Evolutionary conservation across 2,329 filamentous ascomycete species (phyloP), one percentile per base, ranked within the genome.

Genomic region (Aureobasidium mangrovei): DNA sequence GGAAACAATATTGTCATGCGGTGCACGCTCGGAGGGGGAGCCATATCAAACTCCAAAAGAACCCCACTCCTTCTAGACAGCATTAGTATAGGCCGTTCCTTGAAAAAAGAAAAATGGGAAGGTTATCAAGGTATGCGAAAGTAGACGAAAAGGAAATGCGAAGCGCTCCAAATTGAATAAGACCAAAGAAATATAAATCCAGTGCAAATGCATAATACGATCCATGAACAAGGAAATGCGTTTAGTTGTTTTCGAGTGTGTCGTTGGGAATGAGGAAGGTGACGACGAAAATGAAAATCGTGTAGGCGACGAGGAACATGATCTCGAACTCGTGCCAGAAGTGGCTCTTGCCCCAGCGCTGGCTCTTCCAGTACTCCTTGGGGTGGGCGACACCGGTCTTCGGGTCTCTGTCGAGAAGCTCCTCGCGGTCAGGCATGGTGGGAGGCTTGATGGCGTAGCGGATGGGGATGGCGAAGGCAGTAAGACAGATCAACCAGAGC

Each of bases 381-480:
- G 78, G 78, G 58, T 78, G 72, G 2, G 76, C 77, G n/a, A 80
- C 72, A 24, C 73, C 71, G 4, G 77, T 79, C 67, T 78, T 77
- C 32, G 72, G 65, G 61, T 84, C 80, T 7, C 80, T 72, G 4
- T 72, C 67, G 42, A 84, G 68, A 10, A 84, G 67, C 4, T 80
- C 73, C 62, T 82, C 77, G 12, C 81, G 74, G 32, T 81, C 76
- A 0, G 80, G 78, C 69, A 81, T 75, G 3, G 63, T 67, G 0
- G 82, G 82, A 0, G 82, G 82, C 59, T 77, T 77, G 53, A 84
- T 77, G 27, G 80, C 78, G 62, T 85, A 85, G 1, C 72, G 71
- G 43, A 85, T 72, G 0, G 82, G 82, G 2, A 51, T 52, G 38
- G 43, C 43, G 45, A 58, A 56, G 12, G 57, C 57, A 9, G 55